Conservation (phyloP, 129 eudicot species). For the Escallonia herrerae region DNA sequence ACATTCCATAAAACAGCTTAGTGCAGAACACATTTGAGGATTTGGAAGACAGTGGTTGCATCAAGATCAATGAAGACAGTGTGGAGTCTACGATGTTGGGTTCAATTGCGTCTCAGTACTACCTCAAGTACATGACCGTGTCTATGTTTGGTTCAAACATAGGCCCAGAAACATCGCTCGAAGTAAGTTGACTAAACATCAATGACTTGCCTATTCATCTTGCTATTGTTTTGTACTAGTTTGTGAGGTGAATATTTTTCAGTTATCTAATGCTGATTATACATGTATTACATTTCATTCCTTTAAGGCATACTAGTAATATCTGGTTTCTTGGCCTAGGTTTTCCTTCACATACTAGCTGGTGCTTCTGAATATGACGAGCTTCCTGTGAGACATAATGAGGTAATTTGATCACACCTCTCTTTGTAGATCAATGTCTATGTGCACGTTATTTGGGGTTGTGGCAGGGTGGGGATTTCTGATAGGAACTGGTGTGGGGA, state of each 20-base stretch:
- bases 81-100: slow-evolving; percentile 87
- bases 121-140: slow-evolving; percentile 78
- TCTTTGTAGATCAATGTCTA: neutral
- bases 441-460: no score
- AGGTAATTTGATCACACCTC: slow-evolving; percentile 41
- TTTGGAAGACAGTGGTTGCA: slow-evolving; percentile 95
- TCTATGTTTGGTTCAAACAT: slow-evolving; percentile 95
- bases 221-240: no score
- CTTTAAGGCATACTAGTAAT: no score
- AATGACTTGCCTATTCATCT: neutral
- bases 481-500: no score
- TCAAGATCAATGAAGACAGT: slow-evolving; percentile 63
- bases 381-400: slow-evolving; percentile 98
- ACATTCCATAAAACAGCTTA: slow-evolving; percentile 38
- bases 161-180: slow-evolving; percentile 82
- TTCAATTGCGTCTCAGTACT: slow-evolving; percentile 87
- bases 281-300: no score
- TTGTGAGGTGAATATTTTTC: no score
- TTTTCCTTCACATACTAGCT: slow-evolving; percentile 73
- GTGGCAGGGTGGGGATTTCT: no score
- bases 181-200: slow-evolving; percentile 40
- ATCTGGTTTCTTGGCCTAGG: slow-evolving; percentile 28
- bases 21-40: slow-evolving; percentile 88
- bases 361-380: slow-evolving; percentile 98
- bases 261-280: no score